phyloP scores from a whole-genome alignment of 805 yeast genomes.

The Wickerhamomyces queroliae region DNA sequence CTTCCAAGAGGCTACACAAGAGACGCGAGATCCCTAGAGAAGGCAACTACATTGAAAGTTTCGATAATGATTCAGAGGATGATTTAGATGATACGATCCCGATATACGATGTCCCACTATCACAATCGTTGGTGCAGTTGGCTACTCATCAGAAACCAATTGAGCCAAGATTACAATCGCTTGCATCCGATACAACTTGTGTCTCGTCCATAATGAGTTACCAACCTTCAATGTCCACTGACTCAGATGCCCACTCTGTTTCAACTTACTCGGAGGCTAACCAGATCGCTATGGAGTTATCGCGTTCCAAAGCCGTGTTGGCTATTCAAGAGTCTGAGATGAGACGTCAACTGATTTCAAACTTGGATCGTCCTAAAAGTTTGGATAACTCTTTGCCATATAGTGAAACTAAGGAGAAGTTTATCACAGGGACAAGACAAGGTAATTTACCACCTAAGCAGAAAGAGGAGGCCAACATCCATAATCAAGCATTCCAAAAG shows the following conservation, averaged over 20 bases:
- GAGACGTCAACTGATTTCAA: constrained; percentile 10
- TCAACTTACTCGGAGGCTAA: constrained; percentile 12
- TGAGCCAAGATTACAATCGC: constrained; percentile 15
- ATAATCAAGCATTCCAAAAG: constrained; percentile 44
- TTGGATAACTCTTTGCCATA: constrained; percentile 10
- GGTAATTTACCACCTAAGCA: constrained; percentile 63
- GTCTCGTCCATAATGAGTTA: constrained; percentile 40
- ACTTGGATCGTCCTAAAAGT: constrained; percentile 26
- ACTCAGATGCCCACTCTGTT: constrained; percentile 8
- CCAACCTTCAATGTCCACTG: constrained; percentile 8
- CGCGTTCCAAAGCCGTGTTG: constrained; percentile 25
- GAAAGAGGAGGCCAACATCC: constrained; percentile 44
- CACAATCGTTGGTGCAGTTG: constrained; percentile 43
- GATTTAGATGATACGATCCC: constrained; percentile 46
- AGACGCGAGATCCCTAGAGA: constrained; percentile 11
- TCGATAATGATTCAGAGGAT: constrained; percentile 42
- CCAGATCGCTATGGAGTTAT: constrained; percentile 14
- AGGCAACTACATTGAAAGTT: constrained; percentile 8
- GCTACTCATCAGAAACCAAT: constrained; percentile 30
- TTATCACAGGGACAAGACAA: constrained; percentile 51
- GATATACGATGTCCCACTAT: constrained; percentile 60
- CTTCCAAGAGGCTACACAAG: constrained; percentile 14
- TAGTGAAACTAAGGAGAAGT: constrained; percentile 12
- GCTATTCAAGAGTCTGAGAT: constrained; percentile 28
- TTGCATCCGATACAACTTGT: constrained; percentile 35